phyloP scores from a whole-genome alignment of 1,139 yeast genomes.

The Yamadazyma atlantica region DNA sequence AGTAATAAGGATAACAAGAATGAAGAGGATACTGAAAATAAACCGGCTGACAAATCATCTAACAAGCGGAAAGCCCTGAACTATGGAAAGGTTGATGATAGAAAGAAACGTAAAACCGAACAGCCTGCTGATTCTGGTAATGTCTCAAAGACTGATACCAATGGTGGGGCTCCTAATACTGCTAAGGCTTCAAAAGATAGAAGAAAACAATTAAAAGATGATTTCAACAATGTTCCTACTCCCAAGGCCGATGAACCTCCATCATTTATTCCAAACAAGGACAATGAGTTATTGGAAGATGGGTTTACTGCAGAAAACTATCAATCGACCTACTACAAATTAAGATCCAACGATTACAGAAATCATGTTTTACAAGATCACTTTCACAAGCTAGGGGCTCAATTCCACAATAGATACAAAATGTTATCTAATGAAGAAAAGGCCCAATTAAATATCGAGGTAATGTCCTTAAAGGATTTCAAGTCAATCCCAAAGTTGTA shows the following conservation, averaged over 20 bases:
- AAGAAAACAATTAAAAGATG: constrained; percentile 17
- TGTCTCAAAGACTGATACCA: background rate
- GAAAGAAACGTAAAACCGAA: constrained; percentile 9
- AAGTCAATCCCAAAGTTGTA: constrained; percentile 31
- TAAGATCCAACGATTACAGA: constrained; percentile 49
- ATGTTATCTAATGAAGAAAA: constrained; percentile 12
- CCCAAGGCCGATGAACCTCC: constrained; percentile 7
- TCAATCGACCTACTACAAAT: constrained; percentile 50
- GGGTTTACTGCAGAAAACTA: constrained; percentile 49
- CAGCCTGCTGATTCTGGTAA: background rate
- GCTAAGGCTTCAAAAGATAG: constrained; percentile 8
- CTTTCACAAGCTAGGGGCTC: constrained; percentile 23
- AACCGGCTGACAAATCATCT: too few species aligned
- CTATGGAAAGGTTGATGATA: constrained; percentile 10
- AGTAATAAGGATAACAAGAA: constrained; percentile 15
- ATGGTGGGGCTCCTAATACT: background rate
- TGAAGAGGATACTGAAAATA: constrained; percentile 6
- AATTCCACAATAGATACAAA: constrained; percentile 15
- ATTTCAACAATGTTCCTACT: constrained; percentile 14
- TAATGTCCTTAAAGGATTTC: constrained; percentile 28
- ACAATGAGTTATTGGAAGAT: constrained; percentile 39
- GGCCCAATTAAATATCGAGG: constrained; percentile 17
- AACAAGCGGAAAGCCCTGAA: constrained; percentile 8
- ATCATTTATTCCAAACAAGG: constrained; percentile 33
- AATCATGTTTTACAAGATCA: constrained; percentile 32